phyloP scores from a whole-genome alignment of 225 moss, liverwort and hornwort species.

The Takakia lepidozioides region DNA sequence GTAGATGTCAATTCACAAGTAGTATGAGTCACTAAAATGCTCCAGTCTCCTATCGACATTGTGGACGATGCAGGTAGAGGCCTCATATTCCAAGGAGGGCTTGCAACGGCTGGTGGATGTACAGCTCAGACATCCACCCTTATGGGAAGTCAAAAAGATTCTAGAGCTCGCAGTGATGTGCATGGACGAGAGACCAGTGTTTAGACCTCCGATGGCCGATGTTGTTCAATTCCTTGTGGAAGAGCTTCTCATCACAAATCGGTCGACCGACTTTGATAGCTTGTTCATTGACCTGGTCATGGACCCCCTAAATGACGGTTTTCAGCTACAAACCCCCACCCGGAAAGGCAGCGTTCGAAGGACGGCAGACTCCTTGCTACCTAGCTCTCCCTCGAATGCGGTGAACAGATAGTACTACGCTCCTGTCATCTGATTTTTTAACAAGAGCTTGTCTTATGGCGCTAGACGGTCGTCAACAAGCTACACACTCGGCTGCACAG shows the following conservation, averaged over 20 bases:
- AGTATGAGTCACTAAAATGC: no score
- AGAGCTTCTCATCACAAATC: not conserved
- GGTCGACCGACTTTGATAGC: not conserved
- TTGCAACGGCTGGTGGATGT: not conserved
- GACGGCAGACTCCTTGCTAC: no score
- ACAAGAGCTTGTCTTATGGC: no score
- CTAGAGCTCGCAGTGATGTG: constrained; percentile 4
- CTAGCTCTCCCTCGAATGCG: no score
- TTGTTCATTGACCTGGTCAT: constrained; percentile 4
- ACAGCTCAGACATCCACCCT: constrained; percentile 1
- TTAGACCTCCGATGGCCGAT: constrained; percentile 1
- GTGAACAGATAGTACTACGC: no score
- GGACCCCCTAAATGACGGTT: not conserved
- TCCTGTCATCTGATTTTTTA: no score
- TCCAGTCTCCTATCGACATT: no score
- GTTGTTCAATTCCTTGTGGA: not conserved
- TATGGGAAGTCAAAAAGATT: constrained; percentile 7
- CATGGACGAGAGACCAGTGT: constrained; percentile 1
- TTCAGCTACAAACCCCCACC: no score
- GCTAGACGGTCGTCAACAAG: no score
- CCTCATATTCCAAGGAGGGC: not conserved
- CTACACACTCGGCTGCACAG: no score
- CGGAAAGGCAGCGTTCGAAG: no score
- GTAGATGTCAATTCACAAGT: no score
- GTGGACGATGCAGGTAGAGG: constrained; percentile 5